Conservation (phyloP, 2,329 filamentous ascomycete genomes). For the Lachnellula hyalina region DNA sequence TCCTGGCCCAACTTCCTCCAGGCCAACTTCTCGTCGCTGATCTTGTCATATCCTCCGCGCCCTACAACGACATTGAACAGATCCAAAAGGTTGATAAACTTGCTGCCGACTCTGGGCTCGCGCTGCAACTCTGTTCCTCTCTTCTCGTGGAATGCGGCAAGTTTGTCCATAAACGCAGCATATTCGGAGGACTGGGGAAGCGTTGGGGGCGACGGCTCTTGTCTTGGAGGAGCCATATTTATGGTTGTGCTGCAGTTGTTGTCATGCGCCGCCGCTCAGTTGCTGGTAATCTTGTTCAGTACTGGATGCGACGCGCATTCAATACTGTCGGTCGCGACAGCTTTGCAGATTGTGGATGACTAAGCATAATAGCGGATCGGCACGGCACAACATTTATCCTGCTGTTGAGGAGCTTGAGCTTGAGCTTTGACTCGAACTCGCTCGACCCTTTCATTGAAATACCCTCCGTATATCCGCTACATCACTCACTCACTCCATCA, state of each 20-base stretch:
- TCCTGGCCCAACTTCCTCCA: constrained; percentile 75
- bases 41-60: constrained; percentile 79
- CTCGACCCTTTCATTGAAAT: neutral
- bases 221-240: constrained; percentile 25
- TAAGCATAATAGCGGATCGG: too few species aligned
- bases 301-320: constrained; percentile 1
- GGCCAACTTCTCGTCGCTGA: constrained; percentile 76
- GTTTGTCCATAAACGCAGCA: constrained; percentile 69
- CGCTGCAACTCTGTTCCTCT: constrained; percentile 74
- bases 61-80: constrained; percentile 73
- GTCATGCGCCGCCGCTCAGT: neutral
- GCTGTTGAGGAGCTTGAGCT: neutral
- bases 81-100: constrained; percentile 70
- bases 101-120: constrained; percentile 74
- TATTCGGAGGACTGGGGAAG: constrained; percentile 58
- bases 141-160: constrained; percentile 69
- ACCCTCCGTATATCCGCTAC: neutral
- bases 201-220: constrained; percentile 10
- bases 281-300: neutral
- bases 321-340: neutral
- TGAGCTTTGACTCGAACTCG: neutral
- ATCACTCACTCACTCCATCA: neutral
- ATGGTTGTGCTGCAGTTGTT: neutral
- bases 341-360: neutral
- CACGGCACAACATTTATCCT: neutral